Evolutionary conservation across 108 stramenopile species (phyloP), one percentile per base, ranked within the genome.

Genomic region (Nitzschia sp.): DNA sequence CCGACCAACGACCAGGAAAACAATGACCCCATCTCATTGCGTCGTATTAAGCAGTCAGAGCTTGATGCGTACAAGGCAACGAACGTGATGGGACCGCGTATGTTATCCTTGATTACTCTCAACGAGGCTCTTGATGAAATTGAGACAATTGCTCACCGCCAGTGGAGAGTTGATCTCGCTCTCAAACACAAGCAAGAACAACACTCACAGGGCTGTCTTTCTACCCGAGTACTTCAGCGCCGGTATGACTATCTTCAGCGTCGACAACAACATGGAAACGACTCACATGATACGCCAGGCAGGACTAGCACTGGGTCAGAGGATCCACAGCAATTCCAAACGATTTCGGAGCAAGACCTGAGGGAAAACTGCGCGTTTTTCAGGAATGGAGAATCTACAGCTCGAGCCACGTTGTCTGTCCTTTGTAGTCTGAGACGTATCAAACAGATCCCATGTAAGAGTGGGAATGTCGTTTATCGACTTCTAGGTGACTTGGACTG

Each of bases 351-450:
- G 58, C 80, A 81, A 57, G 77, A 81, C 17, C 48, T 85, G 37
- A 52, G 83, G 41, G 76, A 85, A 61, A 62, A 54, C 48, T 85
- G 83, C 48, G 67, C 80, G 3, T 85, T 85, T 62, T 85, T 85
- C 57, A 70, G 83, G 1, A 60, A 78, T 69, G 83, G 83, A 17
- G 83, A 85, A 59, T 74, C 67, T 51, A 81, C 75, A 8, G 83
- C 83, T 0, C 52, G 80, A 60, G 63, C 80, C 19, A 81, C 70
- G 8, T 53, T 85, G 41, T 44, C 39, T 12, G 50, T 82, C 11
- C 54, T 86, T 6, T 65, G 85, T 25, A 77, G 46, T 25, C 52
- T 79, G 19, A 76, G 66, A 63, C 72, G 80, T 21, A 55, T 85
- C 42, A 79, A 72, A 55, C 83, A 85, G 57, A 61, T 81, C 21